Base-by-base conservation (phyloP, 208 protist species). In the Leishmania guyanensis region DNA sequence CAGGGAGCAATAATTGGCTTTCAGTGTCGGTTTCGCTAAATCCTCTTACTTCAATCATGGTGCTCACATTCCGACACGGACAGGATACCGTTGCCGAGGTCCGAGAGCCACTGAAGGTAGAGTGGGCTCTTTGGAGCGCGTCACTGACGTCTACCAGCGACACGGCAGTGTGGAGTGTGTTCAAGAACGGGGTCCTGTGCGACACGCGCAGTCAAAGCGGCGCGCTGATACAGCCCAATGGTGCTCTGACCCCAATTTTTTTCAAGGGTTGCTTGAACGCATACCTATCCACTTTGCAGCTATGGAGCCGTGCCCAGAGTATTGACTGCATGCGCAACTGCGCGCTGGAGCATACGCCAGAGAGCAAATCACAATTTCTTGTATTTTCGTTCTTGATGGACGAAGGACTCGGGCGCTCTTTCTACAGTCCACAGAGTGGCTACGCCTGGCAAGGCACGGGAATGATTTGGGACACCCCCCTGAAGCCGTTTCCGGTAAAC, bases 71-170 rank as follows among this genome's bases (percentile, higher is more conserved):
- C 77, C 78, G 85, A 12, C 91, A 97, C 82, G 89, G 91, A 20
- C 82, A 78, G 26, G 91, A 94, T 53, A 81, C 91, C 1, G 76
- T 95, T 0, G 90, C 87, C 9, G 90, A 96, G 78, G 84, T 96
- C 39, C 88, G 88, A 56, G 91, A 97, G 81, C 58, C 90, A 2
- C 87, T 95, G 58, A 79, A 80, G 22, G 14, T 73, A 1, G 86
- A 83, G 48, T 97, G 94, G 93, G 76, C 84, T 22, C 84, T 94
- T 10, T 97, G 94, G 93, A 94, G 89, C 65, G 94, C 94, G 17
- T 89, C 90, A 17, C 60, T 97, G 58, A 81, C 75, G 75, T 89
- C 85, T 9, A 46, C 85, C 29, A 92, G 91, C 77, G 88, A 94
- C 74, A 87, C 89, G 2, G 92, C 92, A 5, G 83, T 79, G 29